A percentile compares a stretch with the other conserved stretches of the same genome.
These are phyloP conservation scores for Ramalina intermedia DNA, from an alignment of 495 filamentous ascomycete genomes.

Conservation along the genomic window DNA sequence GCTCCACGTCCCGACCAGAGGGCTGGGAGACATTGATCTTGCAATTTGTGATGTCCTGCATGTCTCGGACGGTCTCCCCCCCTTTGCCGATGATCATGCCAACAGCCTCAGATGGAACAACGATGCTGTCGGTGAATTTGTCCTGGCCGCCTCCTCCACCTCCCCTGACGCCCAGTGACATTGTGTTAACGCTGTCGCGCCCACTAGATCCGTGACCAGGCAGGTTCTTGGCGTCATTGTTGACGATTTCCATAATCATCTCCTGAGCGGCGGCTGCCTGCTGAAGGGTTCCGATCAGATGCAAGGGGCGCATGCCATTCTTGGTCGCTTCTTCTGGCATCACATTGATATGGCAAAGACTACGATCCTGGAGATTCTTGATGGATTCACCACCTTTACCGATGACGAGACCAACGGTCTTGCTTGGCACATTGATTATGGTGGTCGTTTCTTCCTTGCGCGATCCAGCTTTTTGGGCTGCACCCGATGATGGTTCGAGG, in stretches of 20 bases:
- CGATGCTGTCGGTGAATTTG: constrained; percentile 64
- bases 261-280: constrained; percentile 58
- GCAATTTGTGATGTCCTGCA: constrained; percentile 67
- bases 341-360: constrained; percentile 78
- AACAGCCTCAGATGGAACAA: constrained; percentile 70
- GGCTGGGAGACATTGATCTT: constrained; percentile 78
- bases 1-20: constrained; percentile 52
- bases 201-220: constrained; percentile 10
- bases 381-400: constrained; percentile 77
- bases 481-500: constrained; percentile 6
- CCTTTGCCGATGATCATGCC: constrained; percentile 85
- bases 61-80: constrained; percentile 78
- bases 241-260: constrained; percentile 74
- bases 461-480: constrained; percentile 32
- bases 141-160: constrained; percentile 28
- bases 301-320: constrained; percentile 69
- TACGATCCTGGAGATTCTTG: constrained; percentile 75
- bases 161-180: constrained; percentile 18
- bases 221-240: constrained; percentile 59
- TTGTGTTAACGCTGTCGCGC: constrained; percentile 5
- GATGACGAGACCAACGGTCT: constrained; percentile 74
- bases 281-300: constrained; percentile 58
- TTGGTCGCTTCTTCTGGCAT: constrained; percentile 74
- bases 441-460: constrained; percentile 59
- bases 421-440: constrained; percentile 82